Base-by-base conservation (phyloP, 768 basidiomycete genomes). In the Roridomyces roridus region DNA sequence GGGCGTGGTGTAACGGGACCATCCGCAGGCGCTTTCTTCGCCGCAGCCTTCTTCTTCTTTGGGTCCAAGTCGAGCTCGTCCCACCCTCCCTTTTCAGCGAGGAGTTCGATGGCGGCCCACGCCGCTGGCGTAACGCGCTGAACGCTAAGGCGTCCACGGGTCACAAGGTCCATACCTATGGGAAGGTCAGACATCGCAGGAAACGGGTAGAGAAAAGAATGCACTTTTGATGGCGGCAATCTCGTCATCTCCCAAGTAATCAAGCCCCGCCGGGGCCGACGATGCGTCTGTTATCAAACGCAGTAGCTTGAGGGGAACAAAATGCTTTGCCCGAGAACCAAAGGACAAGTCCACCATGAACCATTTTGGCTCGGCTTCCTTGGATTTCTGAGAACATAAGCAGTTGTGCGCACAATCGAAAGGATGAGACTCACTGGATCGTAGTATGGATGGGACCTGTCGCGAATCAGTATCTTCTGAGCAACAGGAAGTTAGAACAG, bases 281-380 rank as follows among this genome's bases (percentile, higher is more conserved):
- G 76, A 56, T 4, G 67, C 58, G 14, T 78, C 77, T 0, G 87
- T 83, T 35, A 96, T 82, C 46, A 79, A 74, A 23, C 87, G 85
- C 39, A 98, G 78, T 0, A 96, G 77, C 6, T 88, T 77, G 11
- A 96, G 79, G 3, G 94, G 88, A 11, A 96, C 82, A 49, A 94
- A 94, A 73, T 95, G 78, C 26, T 70, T 62, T 6, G 89, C 81
- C 21, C 90, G 85, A 6, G 82, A 75, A 15, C 72, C 64, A 70
- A 96, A 95, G 28, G 80, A 82, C 47, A 88, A 74, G 64, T 94
- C 87, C 31, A 95, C 91, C 95, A 98, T 98, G 76, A 81, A 95
- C 95, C 95, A 98, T 68, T 82, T 91, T 2, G 95, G 95, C 11
- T 85, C 78, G 4, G 80, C 78, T 65, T 85, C 65, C 52, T 92